Conservation (phyloP, 192 early-diverging fungal species). For the Chytriomyces sp. region DNA sequence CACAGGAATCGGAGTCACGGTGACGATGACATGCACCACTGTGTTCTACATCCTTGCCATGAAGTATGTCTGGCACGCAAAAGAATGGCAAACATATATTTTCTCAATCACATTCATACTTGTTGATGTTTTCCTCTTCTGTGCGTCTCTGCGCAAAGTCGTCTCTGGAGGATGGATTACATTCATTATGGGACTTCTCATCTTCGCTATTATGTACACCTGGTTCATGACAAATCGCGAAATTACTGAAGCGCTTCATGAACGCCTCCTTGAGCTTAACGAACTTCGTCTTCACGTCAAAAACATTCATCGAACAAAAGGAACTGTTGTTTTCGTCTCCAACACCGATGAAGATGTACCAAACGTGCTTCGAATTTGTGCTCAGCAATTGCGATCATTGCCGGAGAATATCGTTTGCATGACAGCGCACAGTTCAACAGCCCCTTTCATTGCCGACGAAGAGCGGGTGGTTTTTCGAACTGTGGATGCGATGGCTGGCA, state of each 20-base stretch:
- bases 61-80: slow-evolving; percentile 38
- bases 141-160: slow-evolving; percentile 35
- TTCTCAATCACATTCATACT: slow-evolving; percentile 31
- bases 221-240: slow-evolving; percentile 38
- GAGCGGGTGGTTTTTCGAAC: slow-evolving; percentile 46
- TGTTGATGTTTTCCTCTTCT: slow-evolving; percentile 38
- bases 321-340: slow-evolving; percentile 48
- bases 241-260: slow-evolving; percentile 34
- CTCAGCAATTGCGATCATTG: slow-evolving; percentile 37
- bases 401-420: slow-evolving; percentile 48
- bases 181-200: slow-evolving; percentile 22
- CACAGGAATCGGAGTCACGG: slow-evolving; percentile 38
- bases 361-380: slow-evolving; percentile 46
- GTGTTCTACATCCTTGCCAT: slow-evolving; percentile 42
- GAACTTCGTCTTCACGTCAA: slow-evolving; percentile 43
- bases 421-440: slow-evolving; percentile 37
- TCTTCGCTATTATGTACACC: slow-evolving; percentile 49
- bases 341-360: slow-evolving; percentile 52
- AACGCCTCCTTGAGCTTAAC: slow-evolving; percentile 35
- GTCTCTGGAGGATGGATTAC: slow-evolving; percentile 40
- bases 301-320: slow-evolving; percentile 34
- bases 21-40: slow-evolving; percentile 42
- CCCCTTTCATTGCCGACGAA: slow-evolving; percentile 51
- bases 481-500: slow-evolving; percentile 42
- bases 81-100: slow-evolving; percentile 26